These are phyloP conservation scores for Tephrocybe sp. DNA, from an alignment of 768 basidiomycete genomes.

Conservation along the genomic window DNA sequence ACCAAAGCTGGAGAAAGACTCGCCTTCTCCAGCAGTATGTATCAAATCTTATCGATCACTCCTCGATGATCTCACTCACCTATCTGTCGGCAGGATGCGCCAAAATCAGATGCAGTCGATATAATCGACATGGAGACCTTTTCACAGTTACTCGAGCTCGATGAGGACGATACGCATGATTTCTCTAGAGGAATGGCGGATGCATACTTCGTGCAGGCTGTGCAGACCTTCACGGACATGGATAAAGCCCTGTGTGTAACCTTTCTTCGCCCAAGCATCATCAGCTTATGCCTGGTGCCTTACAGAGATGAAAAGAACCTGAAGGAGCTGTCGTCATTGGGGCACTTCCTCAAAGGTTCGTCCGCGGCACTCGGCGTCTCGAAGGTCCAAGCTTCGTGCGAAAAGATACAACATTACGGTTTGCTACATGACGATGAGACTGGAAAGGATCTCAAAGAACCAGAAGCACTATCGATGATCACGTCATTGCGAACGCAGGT, in stretches of 20 bases:
- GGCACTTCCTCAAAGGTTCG: constrained; percentile 97
- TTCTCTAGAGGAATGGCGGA: constrained; percentile 80
- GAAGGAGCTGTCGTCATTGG: constrained; percentile 63
- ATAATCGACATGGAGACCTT: constrained; percentile 83
- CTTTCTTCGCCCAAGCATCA: neutral
- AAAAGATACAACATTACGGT: constrained; percentile 89
- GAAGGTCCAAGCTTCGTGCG: constrained; percentile 83
- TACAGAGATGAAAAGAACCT: constrained; percentile 61
- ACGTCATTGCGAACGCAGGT: constrained; percentile 53
- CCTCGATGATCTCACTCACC: constrained; percentile 5
- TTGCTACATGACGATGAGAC: constrained; percentile 59
- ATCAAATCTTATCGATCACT: neutral
- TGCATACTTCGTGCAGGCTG: constrained; percentile 83
- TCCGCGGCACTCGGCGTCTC: constrained; percentile 89
- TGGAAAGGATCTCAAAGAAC: constrained; percentile 36
- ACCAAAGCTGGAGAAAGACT: neutral
- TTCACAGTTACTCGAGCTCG: constrained; percentile 86
- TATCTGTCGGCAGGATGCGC: constrained; percentile 3
- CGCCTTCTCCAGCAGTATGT: constrained; percentile 8
- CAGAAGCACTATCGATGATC: constrained; percentile 62
- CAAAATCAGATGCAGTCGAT: constrained; percentile 10
- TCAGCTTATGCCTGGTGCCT: constrained; percentile 1
- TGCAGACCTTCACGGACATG: constrained; percentile 75
- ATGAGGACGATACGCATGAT: constrained; percentile 65
- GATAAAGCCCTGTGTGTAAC: constrained; percentile 72